These are phyloP conservation scores for Santalum album DNA, from an alignment of 164 flowering plant species.

Conservation along the genomic window DNA sequence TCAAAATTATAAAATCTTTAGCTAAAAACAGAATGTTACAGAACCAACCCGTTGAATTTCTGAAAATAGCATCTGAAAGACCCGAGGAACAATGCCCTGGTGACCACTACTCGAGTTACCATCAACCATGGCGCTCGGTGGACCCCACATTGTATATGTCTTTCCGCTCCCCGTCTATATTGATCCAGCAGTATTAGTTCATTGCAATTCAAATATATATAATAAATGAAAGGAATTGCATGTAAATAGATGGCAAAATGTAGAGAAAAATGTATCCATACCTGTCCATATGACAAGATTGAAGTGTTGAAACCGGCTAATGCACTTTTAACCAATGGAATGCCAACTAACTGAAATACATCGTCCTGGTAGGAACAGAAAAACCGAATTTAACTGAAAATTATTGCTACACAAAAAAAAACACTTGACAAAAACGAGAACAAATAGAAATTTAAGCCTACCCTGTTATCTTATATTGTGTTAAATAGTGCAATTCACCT, in stretches of 20 bases:
- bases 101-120: slow-evolving; percentile 40
- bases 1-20: background rate
- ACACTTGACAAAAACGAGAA: background rate
- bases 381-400: too few species aligned
- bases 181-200: slow-evolving; percentile 7
- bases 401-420: background rate
- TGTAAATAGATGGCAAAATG: too few species aligned
- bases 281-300: slow-evolving; percentile 85
- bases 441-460: background rate
- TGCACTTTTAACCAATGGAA: slow-evolving; percentile 69
- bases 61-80: slow-evolving; percentile 70
- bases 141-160: slow-evolving; percentile 99
- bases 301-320: slow-evolving; percentile 83
- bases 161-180: slow-evolving; percentile 88
- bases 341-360: slow-evolving; percentile 65
- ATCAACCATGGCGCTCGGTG: slow-evolving; percentile 88
- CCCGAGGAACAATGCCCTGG: slow-evolving; percentile 87
- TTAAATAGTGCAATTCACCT: too few species aligned
- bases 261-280: slow-evolving; percentile 23
- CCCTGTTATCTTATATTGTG: background rate
- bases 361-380: slow-evolving; percentile 55
- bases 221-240: too few species aligned
- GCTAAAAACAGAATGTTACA: background rate
- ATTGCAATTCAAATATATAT: too few species aligned
- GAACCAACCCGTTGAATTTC: slow-evolving; percentile 64